Base-by-base conservation (phyloP, 495 filamentous ascomycete species). In the Chlorociboria aeruginascens region DNA sequence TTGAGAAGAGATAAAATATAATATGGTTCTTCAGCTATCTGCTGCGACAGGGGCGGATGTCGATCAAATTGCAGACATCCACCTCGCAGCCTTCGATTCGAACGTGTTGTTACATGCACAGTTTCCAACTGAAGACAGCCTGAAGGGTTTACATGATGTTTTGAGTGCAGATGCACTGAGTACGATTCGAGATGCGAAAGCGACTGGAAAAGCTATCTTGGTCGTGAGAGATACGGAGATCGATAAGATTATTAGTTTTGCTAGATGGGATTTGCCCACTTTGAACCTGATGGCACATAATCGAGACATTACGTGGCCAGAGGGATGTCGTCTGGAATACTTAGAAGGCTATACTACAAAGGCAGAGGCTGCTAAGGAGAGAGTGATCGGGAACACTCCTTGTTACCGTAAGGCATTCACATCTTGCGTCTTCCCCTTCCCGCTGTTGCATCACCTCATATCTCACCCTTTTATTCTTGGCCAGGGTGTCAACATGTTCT, bases 61-160 rank as follows among this genome's bases (percentile, higher is more conserved):
- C n/a, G 40, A 57, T n/a, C 56, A 61, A 32, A 68, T 73, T 42
- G 66, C 66, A 7, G 56, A 55, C 28, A 62, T 70, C 32, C 69
- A 71, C 35, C 51, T 69, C 20, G 45, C 54, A n/a, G 67, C 69
- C 29, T 71, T 73, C 60, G 54, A 61, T 34, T 37, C 57, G 38
- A 71, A 71, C 41, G 49, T 48, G 7, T 48, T 71, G 29, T 57
- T 70, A 6, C 61, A 65, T 51, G 63, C 56, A 0, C 69, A 73
- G 42, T 73, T 70, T 41, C 65, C 69, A 8, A 64, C 61, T 2
- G 53, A 52, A 8, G 47, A 52, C 4, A 58, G 60, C 49, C 57
- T 65, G 12, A 31, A 8, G 14, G 40, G 37, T 1, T 47, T 68
- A 7, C 37, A 48, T 20, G 17, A 7, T 0, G 59, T 61, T 43